Conservation (phyloP, 2,329 filamentous ascomycete genomes). For the Beauveria bassiana region DNA sequence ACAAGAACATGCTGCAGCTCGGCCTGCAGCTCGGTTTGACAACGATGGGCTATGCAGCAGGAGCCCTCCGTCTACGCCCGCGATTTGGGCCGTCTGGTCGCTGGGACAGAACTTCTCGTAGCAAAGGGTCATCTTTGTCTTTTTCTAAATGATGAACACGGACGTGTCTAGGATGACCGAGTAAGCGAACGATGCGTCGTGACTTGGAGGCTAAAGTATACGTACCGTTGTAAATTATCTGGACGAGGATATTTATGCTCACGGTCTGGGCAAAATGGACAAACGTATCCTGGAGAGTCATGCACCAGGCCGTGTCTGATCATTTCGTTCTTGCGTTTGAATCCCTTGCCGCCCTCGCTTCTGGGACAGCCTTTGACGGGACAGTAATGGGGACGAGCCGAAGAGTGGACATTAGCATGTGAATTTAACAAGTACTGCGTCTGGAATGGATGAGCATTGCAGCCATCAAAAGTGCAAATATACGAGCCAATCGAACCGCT, state of each 20-base stretch:
- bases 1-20: background rate
- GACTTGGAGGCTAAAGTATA: conserved; percentile 1
- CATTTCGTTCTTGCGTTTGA: conserved; percentile 69
- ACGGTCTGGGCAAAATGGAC: conserved; percentile 88
- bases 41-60: conserved; percentile 20
- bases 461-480: conserved; percentile 54
- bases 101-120: conserved; percentile 80
- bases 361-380: conserved; percentile 54
- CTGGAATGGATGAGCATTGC: conserved; percentile 66
- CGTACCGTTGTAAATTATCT: conserved; percentile 88
- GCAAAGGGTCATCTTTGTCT: conserved; percentile 72
- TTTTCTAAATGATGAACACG: conserved; percentile 87
- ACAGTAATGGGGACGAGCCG: conserved; percentile 58
- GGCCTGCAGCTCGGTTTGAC: background rate
- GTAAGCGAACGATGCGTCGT: background rate
- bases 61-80: conserved; percentile 64
- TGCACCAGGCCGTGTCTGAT: conserved; percentile 79
- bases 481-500: conserved; percentile 45
- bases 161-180: conserved; percentile 59
- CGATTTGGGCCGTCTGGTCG: conserved; percentile 76
- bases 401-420: conserved; percentile 66
- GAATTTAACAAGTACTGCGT: conserved; percentile 74
- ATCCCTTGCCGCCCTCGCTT: conserved; percentile 57
- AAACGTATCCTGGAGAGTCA: conserved; percentile 88
- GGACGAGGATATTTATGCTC: conserved; percentile 93